Base-by-base conservation (phyloP, 371 early-diverging fungal genomes). In the Parasitella parasitica region DNA sequence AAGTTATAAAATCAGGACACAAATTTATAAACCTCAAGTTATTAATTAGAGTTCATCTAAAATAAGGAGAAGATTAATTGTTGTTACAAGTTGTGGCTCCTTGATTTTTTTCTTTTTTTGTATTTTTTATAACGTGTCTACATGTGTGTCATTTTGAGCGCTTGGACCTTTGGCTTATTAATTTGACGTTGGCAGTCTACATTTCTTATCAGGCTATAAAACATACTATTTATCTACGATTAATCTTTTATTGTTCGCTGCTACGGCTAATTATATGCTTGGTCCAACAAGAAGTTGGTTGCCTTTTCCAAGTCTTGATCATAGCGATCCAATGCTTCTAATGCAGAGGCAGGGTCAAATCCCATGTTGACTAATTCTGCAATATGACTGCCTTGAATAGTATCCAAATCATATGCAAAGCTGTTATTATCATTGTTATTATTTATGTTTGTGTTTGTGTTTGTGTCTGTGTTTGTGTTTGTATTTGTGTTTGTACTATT, bases 221-320 rank as follows among this genome's bases (percentile, higher is more conserved):
- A n/a, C n/a, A n/a, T n/a, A n/a, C n/a, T n/a, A n/a, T n/a, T n/a
- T n/a, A n/a, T n/a, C n/a, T n/a, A n/a, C n/a, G n/a, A n/a, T n/a
- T n/a, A n/a, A n/a, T n/a, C n/a, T n/a, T n/a, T n/a, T n/a, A n/a
- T n/a, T n/a, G n/a, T n/a, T n/a, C n/a, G n/a, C n/a, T n/a, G n/a
- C n/a, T n/a, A n/a, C n/a, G n/a, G 46, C 59, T 58, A 67, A 57
- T 65, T 52, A 57, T 60, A 67, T n/a, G 66, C 51, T 64, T 73
- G 66, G 69, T 89, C 91, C 24, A 89, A 66, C 53, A 90, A 73
- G 62, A 80, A 90, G 70, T 90, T 88, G 61, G 83, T 83, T 20
- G 90, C 89, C 59, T 85, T 86, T 58, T 84, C 82, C 20, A 89
- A 61, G 53, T 90, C 86, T 69, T 88, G 85, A 56, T 89, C 86